Conservation (phyloP, 306 rosid genomes). For the Trifolium fragiferum region DNA sequence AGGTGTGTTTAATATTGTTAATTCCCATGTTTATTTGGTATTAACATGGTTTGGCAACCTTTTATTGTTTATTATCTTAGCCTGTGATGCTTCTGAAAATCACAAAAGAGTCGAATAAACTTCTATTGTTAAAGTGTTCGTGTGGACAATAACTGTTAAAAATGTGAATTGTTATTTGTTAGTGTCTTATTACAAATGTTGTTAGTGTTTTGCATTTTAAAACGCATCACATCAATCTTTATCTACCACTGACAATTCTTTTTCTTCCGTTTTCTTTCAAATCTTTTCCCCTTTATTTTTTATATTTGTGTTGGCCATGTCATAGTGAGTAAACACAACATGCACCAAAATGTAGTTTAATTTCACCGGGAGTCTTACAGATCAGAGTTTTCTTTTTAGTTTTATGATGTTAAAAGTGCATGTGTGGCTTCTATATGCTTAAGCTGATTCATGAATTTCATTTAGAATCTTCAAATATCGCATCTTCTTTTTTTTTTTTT, state of each 20-base stretch:
- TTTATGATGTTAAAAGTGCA: background rate
- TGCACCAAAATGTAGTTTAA: background rate
- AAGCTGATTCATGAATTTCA: background rate
- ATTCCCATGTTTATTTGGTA: constrained; percentile 17
- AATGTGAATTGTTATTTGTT: constrained; percentile 16
- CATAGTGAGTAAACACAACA: background rate
- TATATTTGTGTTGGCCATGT: constrained; percentile 15
- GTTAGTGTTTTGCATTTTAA: too few relatives aligned
- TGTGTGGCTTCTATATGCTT: background rate
- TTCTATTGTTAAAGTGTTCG: background rate
- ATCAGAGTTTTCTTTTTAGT: background rate
- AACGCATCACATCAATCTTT: too few relatives aligned
- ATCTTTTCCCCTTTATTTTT: background rate
- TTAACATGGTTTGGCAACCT: constrained; percentile 6
- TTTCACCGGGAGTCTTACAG: background rate
- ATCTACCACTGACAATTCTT: background rate
- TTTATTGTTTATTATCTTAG: constrained; percentile 13
- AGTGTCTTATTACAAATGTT: background rate
- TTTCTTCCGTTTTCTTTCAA: background rate
- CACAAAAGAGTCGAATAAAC: constrained; percentile 14
- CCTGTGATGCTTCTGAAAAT: constrained; percentile 25
- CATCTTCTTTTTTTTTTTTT: too few relatives aligned
- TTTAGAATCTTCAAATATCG: constrained; percentile 8
- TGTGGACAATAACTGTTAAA: background rate
- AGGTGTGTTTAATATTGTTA: constrained; percentile 54